A percentile compares a stretch with the other conserved stretches of the same genome.
phyloP scores from a whole-genome alignment of 805 yeast genomes.

The Candida takata region DNA sequence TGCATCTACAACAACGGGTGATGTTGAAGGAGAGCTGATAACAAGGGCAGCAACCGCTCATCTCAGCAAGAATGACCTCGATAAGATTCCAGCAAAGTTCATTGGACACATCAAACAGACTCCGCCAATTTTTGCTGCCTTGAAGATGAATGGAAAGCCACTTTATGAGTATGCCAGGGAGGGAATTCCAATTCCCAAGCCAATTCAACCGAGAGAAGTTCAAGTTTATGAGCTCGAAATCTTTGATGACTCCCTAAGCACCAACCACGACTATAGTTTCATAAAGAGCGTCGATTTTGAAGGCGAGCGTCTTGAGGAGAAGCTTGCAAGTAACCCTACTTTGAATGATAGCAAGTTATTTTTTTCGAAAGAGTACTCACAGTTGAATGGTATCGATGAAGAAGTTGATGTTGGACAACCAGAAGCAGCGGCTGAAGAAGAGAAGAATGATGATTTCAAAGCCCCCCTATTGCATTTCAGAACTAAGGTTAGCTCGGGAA shows the following conservation, averaged over 20 bases:
- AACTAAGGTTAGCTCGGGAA: conserved; percentile 86
- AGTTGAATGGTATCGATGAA: conserved; percentile 34
- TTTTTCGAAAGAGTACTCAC: conserved; percentile 51
- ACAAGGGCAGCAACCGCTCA: conserved; percentile 50
- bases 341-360: conserved; percentile 56
- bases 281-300: conserved; percentile 43
- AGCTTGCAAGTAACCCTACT: conserved; percentile 33
- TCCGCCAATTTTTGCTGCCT: conserved; percentile 92
- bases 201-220: conserved; percentile 74
- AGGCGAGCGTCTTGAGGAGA: conserved; percentile 38
- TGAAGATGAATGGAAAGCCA: conserved; percentile 91
- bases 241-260: conserved; percentile 43
- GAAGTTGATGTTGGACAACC: conserved; percentile 35
- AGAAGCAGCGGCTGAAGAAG: conserved; percentile 27
- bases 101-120: conserved; percentile 80
- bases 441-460: conserved; percentile 34
- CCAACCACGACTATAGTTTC: conserved; percentile 48
- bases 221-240: conserved; percentile 49
- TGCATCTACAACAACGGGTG: conserved; percentile 89
- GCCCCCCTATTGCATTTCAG: conserved; percentile 69
- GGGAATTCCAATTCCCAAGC: conserved; percentile 75
- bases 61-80: conserved; percentile 46
- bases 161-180: conserved; percentile 90
- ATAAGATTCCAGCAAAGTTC: conserved; percentile 50
- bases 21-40: conserved; percentile 77